Evolutionary conservation across 192 early-diverging fungal species (phyloP).

Genomic region (Gorgonomyces haynaldii): DNA sequence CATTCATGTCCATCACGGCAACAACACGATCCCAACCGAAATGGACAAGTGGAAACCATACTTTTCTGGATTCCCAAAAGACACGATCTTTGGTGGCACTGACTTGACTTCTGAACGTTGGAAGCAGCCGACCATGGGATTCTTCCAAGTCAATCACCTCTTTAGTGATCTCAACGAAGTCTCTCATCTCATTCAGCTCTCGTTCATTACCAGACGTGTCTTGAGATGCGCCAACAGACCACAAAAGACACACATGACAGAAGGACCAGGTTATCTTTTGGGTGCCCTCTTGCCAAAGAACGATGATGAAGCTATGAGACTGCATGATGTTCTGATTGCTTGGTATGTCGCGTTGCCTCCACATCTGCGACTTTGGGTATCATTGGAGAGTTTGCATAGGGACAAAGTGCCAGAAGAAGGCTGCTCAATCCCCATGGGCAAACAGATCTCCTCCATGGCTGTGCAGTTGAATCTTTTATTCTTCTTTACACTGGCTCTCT

Average conservation of each 20-base stretch:
- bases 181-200: conserved; percentile 13
- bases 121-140: neutral
- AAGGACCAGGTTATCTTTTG: neutral
- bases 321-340: conserved; percentile 10
- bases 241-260: neutral
- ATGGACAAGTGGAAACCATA: conserved; percentile 9
- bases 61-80: conserved; percentile 11
- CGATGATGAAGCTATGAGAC: neutral
- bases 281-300: neutral
- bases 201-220: conserved; percentile 9
- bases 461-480: conserved; percentile 11
- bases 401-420: neutral
- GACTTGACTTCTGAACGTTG: conserved; percentile 4
- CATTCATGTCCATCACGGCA: neutral
- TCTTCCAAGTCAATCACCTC: conserved; percentile 8
- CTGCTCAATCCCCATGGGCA: neutral
- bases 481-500: conserved; percentile 8
- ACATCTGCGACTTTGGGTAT: conserved; percentile 6
- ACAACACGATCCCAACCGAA: neutral
- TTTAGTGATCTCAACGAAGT: conserved; percentile 4
- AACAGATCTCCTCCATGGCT: conserved; percentile 3
- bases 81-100: conserved; percentile 9
- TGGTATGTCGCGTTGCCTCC: conserved; percentile 13
- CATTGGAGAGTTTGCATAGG: neutral
- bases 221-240: conserved; percentile 3